phyloP scores from a whole-genome alignment of 768 basidiomycete species.

The Psilocybe tampanensis region DNA sequence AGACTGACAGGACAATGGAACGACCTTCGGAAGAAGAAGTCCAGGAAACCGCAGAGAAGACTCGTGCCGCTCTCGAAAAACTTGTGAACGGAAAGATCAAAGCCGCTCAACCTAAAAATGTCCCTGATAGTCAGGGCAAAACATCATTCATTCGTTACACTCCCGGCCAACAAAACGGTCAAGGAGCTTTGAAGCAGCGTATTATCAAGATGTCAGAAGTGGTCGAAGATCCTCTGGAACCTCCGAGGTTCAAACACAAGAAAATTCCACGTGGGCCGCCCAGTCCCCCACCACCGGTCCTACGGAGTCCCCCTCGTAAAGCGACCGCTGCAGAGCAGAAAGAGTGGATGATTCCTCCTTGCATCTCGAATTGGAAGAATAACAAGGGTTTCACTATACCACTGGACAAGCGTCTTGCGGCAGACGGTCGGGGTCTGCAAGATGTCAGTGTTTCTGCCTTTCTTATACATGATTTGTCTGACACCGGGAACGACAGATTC shows the following conservation, averaged over 20 bases:
- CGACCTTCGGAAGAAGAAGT: constrained; percentile 94
- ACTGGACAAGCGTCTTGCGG: constrained; percentile 95
- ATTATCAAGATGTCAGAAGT: constrained; percentile 99
- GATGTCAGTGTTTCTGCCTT: constrained; percentile 61
- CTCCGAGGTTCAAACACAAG: constrained; percentile 97
- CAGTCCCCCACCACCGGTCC: constrained; percentile 93
- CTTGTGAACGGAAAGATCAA: constrained; percentile 96
- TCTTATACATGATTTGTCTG: background rate
- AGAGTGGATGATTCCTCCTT: constrained; percentile 99
- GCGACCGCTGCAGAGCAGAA: constrained; percentile 98
- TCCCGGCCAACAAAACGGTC: constrained; percentile 83
- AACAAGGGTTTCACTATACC: constrained; percentile 99
- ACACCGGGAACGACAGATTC: constrained; percentile 57
- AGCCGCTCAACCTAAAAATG: constrained; percentile 96
- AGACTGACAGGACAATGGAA: constrained; percentile 77
- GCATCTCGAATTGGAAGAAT: constrained; percentile 99
- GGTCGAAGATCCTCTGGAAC: constrained; percentile 96
- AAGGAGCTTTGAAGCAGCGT: constrained; percentile 78
- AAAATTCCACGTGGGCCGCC: constrained; percentile 98
- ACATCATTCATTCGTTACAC: constrained; percentile 95
- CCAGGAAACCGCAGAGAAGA: constrained; percentile 88
- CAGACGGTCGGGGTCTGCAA: constrained; percentile 97
- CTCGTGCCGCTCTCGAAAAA: constrained; percentile 89
- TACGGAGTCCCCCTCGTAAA: constrained; percentile 94
- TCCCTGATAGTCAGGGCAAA: constrained; percentile 82